phyloP scores from a whole-genome alignment of 2,329 filamentous ascomycete species.

The Macroventuria anomochaeta region DNA sequence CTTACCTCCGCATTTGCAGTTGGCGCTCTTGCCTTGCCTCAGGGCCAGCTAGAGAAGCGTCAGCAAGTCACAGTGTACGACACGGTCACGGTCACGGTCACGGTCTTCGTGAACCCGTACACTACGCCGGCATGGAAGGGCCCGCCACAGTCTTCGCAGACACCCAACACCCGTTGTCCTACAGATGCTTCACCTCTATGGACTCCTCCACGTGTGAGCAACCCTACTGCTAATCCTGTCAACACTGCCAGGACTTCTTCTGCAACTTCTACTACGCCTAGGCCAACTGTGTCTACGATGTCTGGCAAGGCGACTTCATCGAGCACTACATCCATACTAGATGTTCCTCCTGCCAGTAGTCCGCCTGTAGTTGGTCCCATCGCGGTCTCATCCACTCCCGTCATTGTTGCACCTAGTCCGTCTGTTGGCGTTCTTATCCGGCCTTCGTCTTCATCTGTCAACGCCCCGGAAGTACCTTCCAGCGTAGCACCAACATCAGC shows the following conservation, averaged over 20 bases:
- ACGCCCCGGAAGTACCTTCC: background rate
- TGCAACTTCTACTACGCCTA: no score
- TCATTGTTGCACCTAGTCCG: background rate
- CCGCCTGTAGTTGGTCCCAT: no score
- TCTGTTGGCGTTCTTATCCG: background rate
- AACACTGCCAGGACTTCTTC: no score
- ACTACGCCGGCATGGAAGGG: constrained; percentile 13
- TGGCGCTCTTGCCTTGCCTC: constrained; percentile 35
- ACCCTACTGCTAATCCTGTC: no score
- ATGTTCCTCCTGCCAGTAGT: background rate
- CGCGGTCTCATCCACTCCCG: background rate
- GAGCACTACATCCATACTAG: background rate
- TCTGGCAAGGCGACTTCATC: background rate
- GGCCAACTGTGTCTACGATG: no score
- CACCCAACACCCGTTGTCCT: constrained; percentile 4
- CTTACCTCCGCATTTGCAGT: constrained; percentile 34
- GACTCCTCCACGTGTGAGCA: constrained; percentile 1
- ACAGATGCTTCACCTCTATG: constrained; percentile 1
- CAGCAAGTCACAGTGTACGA: constrained; percentile 31
- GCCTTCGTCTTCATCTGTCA: background rate
- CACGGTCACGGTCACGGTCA: constrained; percentile 29
- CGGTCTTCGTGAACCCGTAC: constrained; percentile 22
- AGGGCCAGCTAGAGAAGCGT: constrained; percentile 25
- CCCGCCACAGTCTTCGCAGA: constrained; percentile 7
- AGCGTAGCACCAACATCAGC: background rate